These are phyloP conservation scores for Fusarium tupiense DNA, from an alignment of 2,329 filamentous ascomycete species.

Conservation along the genomic window DNA sequence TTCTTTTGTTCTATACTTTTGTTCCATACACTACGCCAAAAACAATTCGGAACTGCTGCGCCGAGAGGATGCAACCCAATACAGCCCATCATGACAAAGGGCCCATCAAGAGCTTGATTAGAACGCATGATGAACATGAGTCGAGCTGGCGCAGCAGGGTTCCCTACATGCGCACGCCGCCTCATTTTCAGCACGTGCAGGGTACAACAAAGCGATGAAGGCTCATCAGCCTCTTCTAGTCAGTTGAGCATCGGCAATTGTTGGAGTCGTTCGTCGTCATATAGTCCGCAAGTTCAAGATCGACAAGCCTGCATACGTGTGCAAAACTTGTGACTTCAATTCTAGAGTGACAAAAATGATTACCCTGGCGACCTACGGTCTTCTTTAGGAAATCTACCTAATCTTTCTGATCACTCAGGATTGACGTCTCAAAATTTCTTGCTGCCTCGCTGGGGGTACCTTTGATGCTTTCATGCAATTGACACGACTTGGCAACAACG, in stretches of 20 bases:
- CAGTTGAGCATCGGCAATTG: neutral
- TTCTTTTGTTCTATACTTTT: neutral
- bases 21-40: neutral
- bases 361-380: neutral
- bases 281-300: slow-evolving; percentile 11
- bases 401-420: neutral
- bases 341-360: neutral
- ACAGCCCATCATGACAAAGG: slow-evolving; percentile 7
- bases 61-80: neutral
- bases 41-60: neutral
- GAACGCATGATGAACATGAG: slow-evolving; percentile 18
- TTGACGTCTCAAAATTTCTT: neutral
- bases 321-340: neutral
- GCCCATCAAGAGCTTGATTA: neutral
- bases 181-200: slow-evolving; percentile 8
- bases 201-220: slow-evolving; percentile 16
- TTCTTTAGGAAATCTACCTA: neutral
- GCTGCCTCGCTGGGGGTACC: neutral
- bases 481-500: neutral
- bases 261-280: slow-evolving; percentile 23
- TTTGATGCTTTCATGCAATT: neutral
- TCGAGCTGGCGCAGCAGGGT: slow-evolving; percentile 17
- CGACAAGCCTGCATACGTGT: neutral
- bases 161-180: neutral
- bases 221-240: neutral